Evolutionary conservation across 768 basidiomycete genomes (phyloP).

Genomic region (Pulveroboletus sp.): DNA sequence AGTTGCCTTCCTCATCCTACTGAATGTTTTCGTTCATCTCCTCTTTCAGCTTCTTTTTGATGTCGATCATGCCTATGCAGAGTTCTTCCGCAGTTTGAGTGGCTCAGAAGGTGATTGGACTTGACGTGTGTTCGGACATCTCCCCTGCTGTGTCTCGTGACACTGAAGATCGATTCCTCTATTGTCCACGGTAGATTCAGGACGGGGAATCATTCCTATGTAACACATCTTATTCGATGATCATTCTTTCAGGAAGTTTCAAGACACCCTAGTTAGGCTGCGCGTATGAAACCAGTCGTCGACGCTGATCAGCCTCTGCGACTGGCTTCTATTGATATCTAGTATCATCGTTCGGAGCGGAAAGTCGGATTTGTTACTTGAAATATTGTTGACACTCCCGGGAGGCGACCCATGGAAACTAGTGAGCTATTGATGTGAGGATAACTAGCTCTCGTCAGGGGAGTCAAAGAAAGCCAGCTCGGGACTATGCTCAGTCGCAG

Average conservation of each 20-base stretch:
- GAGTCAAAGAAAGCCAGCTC: too few relatives aligned
- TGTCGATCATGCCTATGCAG: conserved; percentile 92
- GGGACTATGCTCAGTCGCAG: background rate
- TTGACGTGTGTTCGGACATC: conserved; percentile 4
- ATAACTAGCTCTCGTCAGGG: background rate
- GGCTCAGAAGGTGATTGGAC: conserved; percentile 32
- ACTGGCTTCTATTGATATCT: background rate
- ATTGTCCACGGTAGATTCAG: background rate
- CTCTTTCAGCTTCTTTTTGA: conserved; percentile 79
- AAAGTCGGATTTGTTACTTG: background rate
- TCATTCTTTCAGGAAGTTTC: background rate
- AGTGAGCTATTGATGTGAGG: background rate
- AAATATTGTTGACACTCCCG: background rate
- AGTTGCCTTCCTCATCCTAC: conserved; percentile 5
- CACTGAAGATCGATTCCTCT: background rate
- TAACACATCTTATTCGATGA: background rate
- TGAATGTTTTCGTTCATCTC: background rate
- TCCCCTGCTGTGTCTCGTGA: background rate
- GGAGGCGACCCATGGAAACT: too few relatives aligned
- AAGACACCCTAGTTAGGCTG: background rate
- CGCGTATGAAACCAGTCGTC: background rate
- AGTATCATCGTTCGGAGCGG: background rate
- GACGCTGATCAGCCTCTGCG: background rate
- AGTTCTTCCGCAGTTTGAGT: conserved; percentile 79
- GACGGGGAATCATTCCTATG: background rate